These are phyloP conservation scores for Mortierella sp. DNA, from an alignment of 371 early-diverging fungal genomes.

Conservation along the genomic window DNA sequence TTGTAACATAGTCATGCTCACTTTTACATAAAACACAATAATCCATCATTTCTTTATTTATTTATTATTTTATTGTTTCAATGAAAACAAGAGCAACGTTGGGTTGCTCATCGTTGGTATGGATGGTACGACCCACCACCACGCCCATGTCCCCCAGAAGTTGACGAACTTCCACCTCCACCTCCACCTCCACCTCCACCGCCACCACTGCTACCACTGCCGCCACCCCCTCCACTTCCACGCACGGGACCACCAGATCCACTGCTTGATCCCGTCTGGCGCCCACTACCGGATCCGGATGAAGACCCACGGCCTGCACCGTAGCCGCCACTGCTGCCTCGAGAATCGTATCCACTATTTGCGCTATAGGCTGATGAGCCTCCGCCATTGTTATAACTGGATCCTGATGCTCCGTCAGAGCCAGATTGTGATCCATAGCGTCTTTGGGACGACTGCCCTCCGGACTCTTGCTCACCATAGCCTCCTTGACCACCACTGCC, in stretches of 20 bases:
- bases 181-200: constrained; percentile 18
- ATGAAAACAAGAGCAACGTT: neutral
- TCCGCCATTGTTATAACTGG: constrained; percentile 5
- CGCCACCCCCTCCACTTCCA: constrained; percentile 16
- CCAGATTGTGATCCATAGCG: constrained; percentile 30
- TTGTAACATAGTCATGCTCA: neutral
- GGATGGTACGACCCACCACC: constrained; percentile 53
- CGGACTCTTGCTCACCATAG: constrained; percentile 8
- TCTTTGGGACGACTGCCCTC: constrained; percentile 28
- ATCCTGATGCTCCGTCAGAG: constrained; percentile 15
- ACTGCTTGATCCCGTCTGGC: constrained; percentile 46
- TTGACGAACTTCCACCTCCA: constrained; percentile 25
- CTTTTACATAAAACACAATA: constrained; percentile 2
- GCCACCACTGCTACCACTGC: constrained; percentile 19
- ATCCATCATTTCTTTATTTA: neutral
- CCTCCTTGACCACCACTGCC: neutral
- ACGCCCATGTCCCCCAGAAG: constrained; percentile 39
- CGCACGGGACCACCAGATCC: constrained; percentile 57
- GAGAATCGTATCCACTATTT: constrained; percentile 40
- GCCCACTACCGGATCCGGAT: constrained; percentile 27
- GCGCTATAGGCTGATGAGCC: constrained; percentile 19
- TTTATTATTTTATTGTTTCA: neutral
- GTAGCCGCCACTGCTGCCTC: constrained; percentile 46
- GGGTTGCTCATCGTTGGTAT: constrained; percentile 39
- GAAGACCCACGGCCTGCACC: constrained; percentile 16